Conservation (phyloP, 2,329 filamentous ascomycete species). For the Apiospora marii region DNA sequence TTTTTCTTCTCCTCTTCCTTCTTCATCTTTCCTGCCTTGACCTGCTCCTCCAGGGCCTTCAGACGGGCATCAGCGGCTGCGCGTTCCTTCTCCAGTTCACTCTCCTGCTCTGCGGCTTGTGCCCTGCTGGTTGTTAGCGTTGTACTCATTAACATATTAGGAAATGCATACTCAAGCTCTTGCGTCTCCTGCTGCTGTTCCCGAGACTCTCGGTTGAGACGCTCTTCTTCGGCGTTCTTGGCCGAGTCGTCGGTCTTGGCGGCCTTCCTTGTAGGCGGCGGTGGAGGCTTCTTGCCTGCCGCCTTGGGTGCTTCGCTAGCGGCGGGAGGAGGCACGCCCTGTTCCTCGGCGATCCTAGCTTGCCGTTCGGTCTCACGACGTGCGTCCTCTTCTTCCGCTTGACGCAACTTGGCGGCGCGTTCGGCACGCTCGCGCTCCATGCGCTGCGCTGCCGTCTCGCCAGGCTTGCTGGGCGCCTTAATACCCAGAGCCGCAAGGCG, state of each 20-base stretch:
- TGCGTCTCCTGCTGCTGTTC: slow-evolving; percentile 77
- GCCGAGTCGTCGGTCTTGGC: slow-evolving; percentile 60
- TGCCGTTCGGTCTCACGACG: slow-evolving; percentile 88
- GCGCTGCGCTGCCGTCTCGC: slow-evolving; percentile 83
- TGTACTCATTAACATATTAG: background rate
- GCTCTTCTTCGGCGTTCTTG: slow-evolving; percentile 65
- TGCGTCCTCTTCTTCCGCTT: slow-evolving; percentile 94
- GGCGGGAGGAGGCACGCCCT: slow-evolving; percentile 65
- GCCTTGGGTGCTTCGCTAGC: slow-evolving; percentile 48
- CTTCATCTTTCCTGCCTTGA: slow-evolving; percentile 90
- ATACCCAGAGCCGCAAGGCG: slow-evolving; percentile 92
- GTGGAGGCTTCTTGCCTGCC: slow-evolving; percentile 70
- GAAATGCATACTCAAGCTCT: slow-evolving; percentile 79
- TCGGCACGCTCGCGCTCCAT: slow-evolving; percentile 89
- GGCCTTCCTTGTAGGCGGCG: slow-evolving; percentile 80
- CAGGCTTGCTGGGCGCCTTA: slow-evolving; percentile 79
- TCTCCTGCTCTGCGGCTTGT: slow-evolving; percentile 77
- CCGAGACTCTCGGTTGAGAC: slow-evolving; percentile 75
- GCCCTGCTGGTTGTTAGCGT: slow-evolving; percentile 60
- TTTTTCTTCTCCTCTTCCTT: slow-evolving; percentile 95
- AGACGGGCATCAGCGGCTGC: slow-evolving; percentile 84
- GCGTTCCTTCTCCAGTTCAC: slow-evolving; percentile 80
- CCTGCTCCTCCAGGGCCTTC: slow-evolving; percentile 90
- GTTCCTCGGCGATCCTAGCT: slow-evolving; percentile 81
- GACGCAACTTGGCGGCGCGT: slow-evolving; percentile 82